Base-by-base conservation (phyloP, 2,329 filamentous ascomycete genomes). In the Monosporascus sp. region DNA sequence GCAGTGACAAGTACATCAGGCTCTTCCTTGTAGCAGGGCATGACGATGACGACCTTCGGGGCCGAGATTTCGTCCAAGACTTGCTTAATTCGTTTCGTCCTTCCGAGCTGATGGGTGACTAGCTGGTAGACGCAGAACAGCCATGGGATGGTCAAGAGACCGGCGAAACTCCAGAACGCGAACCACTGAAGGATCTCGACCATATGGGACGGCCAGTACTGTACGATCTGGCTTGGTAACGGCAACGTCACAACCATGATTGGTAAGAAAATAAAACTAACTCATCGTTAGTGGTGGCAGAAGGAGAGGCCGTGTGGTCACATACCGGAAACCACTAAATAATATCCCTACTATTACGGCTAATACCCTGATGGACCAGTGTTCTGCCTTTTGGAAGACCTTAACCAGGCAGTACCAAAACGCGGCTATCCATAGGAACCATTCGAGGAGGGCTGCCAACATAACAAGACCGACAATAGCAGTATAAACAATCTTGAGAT, bases 11-110 rank as follows among this genome's bases (percentile, higher is more conserved):
- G 79, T 14, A 96, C 80, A 1, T 89, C 87, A 0, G 91, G 89
- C 31, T 91, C 85, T 67, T 97, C 94, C 66, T 94, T 91, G 75
- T 96, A 97, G 66, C 92, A 95, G 5, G 93, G 94, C 91, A 97
- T 97, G 54, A 97, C 87, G 55, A 97, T 88, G 58, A 97, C 91
- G 17, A 96, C 88, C 71, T 97, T 97, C 2, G 93, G 94, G 0
- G 94, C 92, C 1, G 87, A 91, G 3, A 82, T 75, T 66, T 95
- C 90, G 68, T 96, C 90, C 49, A 97, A 79, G 0, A 91, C 84
- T 58, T 89, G 82, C 68, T 95, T 92, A 66, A 96, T 89, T 50
- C 87, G 82, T 68, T 90, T 91, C 43, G 80, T 86, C 58, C 91
- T 84, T 22, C 93, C 92, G 26, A 97, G 78, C 37, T 90, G 88